phyloP scores from a whole-genome alignment of 805 yeast species.

The Candida saitoana region DNA sequence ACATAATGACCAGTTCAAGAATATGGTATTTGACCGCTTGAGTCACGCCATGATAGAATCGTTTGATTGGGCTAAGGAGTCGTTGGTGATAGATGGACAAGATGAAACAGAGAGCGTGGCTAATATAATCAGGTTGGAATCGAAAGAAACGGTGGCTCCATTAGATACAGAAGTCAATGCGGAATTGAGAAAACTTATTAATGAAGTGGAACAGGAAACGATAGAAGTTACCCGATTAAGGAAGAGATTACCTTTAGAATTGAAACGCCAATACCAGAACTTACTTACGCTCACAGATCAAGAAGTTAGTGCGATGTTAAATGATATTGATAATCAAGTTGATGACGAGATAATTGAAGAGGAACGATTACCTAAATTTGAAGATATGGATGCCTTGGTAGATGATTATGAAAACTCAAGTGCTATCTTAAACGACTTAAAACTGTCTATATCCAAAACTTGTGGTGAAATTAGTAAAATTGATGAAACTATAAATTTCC shows the following conservation, averaged over 20 bases:
- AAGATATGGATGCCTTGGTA: constrained; percentile 14
- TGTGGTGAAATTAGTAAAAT: constrained; percentile 32
- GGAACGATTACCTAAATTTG: constrained; percentile 8
- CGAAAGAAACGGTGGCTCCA: constrained; percentile 54
- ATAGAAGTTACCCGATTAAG: constrained; percentile 54
- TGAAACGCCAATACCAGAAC: constrained; percentile 34
- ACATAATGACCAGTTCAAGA: constrained; percentile 45
- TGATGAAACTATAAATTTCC: constrained; percentile 25
- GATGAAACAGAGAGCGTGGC: constrained; percentile 8
- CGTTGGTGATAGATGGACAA: constrained; percentile 57
- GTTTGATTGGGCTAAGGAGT: constrained; percentile 54
- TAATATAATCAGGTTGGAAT: constrained; percentile 29
- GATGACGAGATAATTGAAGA: constrained; percentile 12
- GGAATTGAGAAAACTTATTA: constrained; percentile 51
- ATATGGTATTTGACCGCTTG: constrained; percentile 36
- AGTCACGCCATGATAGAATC: constrained; percentile 43
- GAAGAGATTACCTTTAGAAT: constrained; percentile 45
- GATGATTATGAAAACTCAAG: constrained; percentile 27
- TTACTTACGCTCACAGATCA: constrained; percentile 28
- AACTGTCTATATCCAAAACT: constrained; percentile 32
- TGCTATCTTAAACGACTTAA: constrained; percentile 27
- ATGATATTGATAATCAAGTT: constrained; percentile 13
- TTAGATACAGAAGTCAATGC: constrained; percentile 65
- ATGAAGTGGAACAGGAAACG: constrained; percentile 60
- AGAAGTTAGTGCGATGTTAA: constrained; percentile 24